These are phyloP conservation scores for Anaeramoeba flamelloides DNA, from an alignment of 78 protist species.

Conservation along the genomic window DNA sequence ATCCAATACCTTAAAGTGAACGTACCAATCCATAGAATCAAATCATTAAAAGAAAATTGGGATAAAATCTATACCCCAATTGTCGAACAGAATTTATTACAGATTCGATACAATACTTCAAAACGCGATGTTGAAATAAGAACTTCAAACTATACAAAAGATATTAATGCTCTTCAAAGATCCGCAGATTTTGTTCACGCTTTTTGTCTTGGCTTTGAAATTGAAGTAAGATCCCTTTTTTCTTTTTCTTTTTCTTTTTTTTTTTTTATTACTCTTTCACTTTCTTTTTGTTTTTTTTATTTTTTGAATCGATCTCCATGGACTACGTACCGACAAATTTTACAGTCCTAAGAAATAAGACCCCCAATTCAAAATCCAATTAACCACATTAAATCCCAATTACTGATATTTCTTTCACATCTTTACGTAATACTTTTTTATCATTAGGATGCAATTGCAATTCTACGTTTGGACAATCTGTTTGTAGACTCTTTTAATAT, in stretches of 20 bases:
- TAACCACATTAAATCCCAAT: too few species aligned
- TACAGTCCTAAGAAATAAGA: too few species aligned
- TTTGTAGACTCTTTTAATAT: slow-evolving; percentile 86
- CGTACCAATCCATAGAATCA: slow-evolving; percentile 64
- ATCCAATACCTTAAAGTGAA: slow-evolving; percentile 19
- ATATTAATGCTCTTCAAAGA: slow-evolving; percentile 56
- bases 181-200: slow-evolving; percentile 82
- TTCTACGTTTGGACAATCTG: slow-evolving; percentile 87
- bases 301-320: too few species aligned
- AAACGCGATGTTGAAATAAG: slow-evolving; percentile 53
- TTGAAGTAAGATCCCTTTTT: slow-evolving; percentile 4
- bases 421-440: too few species aligned
- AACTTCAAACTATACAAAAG: slow-evolving; percentile 50
- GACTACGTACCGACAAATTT: too few species aligned
- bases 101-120: slow-evolving; percentile 69
- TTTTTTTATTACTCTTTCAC: not conserved
- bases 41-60: slow-evolving; percentile 77
- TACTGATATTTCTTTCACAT: too few species aligned
- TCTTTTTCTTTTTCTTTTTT: not conserved
- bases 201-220: slow-evolving; percentile 80
- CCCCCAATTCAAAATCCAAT: too few species aligned
- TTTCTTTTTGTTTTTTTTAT: not conserved
- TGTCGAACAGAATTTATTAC: slow-evolving; percentile 75
- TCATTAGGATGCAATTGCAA: slow-evolving; percentile 76
- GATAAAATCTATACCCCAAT: slow-evolving; percentile 71